phyloP scores from a whole-genome alignment of 1,139 yeast genomes.

The Nadsonia starkeyi-henricii region DNA sequence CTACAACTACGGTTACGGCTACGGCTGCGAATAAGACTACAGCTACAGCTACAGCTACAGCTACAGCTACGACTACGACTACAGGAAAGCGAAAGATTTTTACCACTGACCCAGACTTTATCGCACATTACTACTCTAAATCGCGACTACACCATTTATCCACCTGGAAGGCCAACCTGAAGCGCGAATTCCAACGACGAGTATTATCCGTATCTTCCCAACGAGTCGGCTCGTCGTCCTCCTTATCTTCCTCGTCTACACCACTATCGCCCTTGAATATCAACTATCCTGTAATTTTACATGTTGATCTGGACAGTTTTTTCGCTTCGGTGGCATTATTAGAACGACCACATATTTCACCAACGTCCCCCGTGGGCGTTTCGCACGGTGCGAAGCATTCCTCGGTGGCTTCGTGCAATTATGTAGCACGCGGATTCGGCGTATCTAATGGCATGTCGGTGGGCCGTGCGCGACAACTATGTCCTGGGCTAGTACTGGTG shows the following conservation, averaged over 20 bases:
- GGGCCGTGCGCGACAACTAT: constrained; percentile 40
- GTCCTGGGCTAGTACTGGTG: constrained; percentile 50
- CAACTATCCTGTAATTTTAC: constrained; percentile 34
- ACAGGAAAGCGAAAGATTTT: constrained; percentile 1
- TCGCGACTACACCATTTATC: constrained; percentile 83
- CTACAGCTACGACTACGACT: too few species aligned
- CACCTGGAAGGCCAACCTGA: constrained; percentile 68
- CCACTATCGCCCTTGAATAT: background rate
- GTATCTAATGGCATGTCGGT: constrained; percentile 88
- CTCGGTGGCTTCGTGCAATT: constrained; percentile 90
- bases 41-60: too few species aligned
- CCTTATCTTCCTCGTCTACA: background rate
- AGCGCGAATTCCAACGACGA: constrained; percentile 38
- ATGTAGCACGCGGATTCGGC: constrained; percentile 63
- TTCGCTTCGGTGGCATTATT: constrained; percentile 77
- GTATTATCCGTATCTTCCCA: background rate
- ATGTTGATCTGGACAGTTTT: constrained; percentile 87
- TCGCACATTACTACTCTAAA: constrained; percentile 55
- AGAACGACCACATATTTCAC: constrained; percentile 35
- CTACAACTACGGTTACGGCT: too few species aligned
- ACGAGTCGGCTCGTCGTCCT: background rate
- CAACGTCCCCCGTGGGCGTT: constrained; percentile 55
- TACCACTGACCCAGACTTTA: constrained; percentile 68
- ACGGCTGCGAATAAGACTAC: too few species aligned
- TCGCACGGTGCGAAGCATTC: constrained; percentile 24